Percentiles rank a stretch among this genome's conserved stretches.
Conservation (phyloP, 345 rosid genomes). For the Angophora floribunda region DNA sequence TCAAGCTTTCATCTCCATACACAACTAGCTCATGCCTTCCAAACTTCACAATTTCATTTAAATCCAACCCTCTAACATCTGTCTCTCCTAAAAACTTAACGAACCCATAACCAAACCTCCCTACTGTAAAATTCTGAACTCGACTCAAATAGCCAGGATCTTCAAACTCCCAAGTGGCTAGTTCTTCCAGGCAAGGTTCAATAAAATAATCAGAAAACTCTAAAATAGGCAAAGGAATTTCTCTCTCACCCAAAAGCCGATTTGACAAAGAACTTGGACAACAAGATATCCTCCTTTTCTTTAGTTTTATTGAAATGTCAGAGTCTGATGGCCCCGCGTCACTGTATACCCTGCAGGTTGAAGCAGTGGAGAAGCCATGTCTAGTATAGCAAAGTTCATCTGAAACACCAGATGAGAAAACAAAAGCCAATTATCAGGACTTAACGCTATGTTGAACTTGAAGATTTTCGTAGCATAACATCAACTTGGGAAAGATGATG, state of each 20-base stretch:
- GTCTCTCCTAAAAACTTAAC: conserved; percentile 70
- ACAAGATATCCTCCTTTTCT: conserved; percentile 41
- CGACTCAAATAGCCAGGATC: conserved; percentile 66
- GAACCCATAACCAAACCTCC: conserved; percentile 70
- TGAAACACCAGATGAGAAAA: not conserved
- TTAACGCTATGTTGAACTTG: not conserved
- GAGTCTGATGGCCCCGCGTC: conserved; percentile 2
- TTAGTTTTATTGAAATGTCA: conserved; percentile 2
- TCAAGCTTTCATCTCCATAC: conserved; percentile 63
- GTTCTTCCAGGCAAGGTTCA: conserved; percentile 51
- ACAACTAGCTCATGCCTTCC: conserved; percentile 61
- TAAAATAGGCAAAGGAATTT: conserved; percentile 44
- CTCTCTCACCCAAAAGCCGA: conserved; percentile 4
- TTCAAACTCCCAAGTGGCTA: conserved; percentile 34
- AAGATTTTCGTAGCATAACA: not conserved
- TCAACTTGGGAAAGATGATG: not conserved
- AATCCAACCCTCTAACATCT: conserved; percentile 62
- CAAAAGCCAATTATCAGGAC: not conserved
- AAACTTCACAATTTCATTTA: conserved; percentile 68
- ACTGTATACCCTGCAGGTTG: not conserved
- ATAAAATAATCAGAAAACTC: conserved; percentile 45
- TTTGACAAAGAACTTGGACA: not conserved
- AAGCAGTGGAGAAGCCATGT: not conserved
- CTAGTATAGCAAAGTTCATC: not conserved
- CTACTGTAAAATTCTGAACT: conserved; percentile 65